These are phyloP conservation scores for Cucurbita moschata DNA, from an alignment of 306 rosid species.

Conservation along the genomic window DNA sequence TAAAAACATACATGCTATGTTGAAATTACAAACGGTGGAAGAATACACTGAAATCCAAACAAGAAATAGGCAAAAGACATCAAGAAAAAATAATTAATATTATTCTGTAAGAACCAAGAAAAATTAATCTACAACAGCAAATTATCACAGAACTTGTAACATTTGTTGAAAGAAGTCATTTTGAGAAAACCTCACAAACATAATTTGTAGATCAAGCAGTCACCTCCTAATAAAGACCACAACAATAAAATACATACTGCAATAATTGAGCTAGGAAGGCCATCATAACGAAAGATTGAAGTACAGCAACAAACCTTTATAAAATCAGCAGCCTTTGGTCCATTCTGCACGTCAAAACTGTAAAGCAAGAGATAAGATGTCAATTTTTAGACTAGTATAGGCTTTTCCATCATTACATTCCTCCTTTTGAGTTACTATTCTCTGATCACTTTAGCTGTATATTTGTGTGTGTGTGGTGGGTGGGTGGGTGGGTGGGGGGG, in stretches of 20 bases:
- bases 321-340: conserved; percentile 88
- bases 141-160: not conserved
- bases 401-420: too few species aligned
- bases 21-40: not conserved
- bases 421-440: too few species aligned
- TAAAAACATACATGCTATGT: not conserved
- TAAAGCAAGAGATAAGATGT: conserved; percentile 7
- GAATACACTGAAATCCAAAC: not conserved
- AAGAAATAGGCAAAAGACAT: not conserved
- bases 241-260: not conserved
- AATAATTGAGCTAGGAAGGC: not conserved
- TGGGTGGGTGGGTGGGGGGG: too few species aligned
- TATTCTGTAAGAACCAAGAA: not conserved
- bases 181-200: not conserved
- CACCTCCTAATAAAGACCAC: not conserved
- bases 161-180: not conserved
- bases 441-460: not conserved
- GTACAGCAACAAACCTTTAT: conserved; percentile 49
- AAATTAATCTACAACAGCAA: not conserved
- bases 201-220: not conserved
- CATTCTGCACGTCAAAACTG: conserved; percentile 83
- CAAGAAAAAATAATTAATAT: not conserved
- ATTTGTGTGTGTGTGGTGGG: not conserved
- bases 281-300: not conserved
- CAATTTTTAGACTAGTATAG: not conserved